Evolutionary conservation across 345 rosid genomes (phyloP).

Genomic region (Reutealis trisperma): DNA sequence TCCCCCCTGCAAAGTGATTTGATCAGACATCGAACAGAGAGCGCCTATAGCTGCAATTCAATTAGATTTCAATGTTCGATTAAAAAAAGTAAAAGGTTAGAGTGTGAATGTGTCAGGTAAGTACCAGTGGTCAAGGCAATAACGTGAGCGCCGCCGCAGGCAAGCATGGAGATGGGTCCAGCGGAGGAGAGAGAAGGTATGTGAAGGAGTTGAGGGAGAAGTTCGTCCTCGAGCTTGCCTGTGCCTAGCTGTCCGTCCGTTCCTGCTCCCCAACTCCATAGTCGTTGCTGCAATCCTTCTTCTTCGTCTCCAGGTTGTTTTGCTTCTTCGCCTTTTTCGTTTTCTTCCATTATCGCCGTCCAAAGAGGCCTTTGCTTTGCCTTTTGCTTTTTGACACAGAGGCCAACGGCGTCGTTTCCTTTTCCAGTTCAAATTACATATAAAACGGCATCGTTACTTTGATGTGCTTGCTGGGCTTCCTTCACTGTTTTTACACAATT

Average conservation of each 20-base stretch:
- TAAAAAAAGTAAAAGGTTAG: neutral
- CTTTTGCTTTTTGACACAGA: neutral
- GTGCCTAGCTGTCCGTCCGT: slow-evolving; percentile 92
- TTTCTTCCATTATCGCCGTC: neutral
- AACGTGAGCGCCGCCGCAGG: slow-evolving; percentile 96
- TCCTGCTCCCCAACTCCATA: slow-evolving; percentile 99
- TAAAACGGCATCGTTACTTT: neutral
- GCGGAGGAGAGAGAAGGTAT: slow-evolving; percentile 45
- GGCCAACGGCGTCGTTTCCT: neutral
- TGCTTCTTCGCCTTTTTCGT: no score
- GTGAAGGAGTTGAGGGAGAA: slow-evolving; percentile 68
- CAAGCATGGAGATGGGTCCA: slow-evolving; percentile 56
- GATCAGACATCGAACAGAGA: neutral
- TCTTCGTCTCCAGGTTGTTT: neutral
- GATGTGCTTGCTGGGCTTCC: neutral
- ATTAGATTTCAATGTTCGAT: neutral
- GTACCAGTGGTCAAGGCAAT: slow-evolving; percentile 67
- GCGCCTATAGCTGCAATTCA: neutral
- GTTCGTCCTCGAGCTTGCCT: slow-evolving; percentile 65
- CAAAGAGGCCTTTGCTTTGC: neutral
- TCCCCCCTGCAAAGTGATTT: slow-evolving; percentile 48
- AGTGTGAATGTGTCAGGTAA: neutral
- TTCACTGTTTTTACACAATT: neutral
- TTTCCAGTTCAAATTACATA: neutral
- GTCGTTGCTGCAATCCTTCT: slow-evolving; percentile 22